Evolutionary conservation across 805 yeast species (phyloP), one percentile per base, ranked within the genome.

Genomic region (Debaryomyces maramus): DNA sequence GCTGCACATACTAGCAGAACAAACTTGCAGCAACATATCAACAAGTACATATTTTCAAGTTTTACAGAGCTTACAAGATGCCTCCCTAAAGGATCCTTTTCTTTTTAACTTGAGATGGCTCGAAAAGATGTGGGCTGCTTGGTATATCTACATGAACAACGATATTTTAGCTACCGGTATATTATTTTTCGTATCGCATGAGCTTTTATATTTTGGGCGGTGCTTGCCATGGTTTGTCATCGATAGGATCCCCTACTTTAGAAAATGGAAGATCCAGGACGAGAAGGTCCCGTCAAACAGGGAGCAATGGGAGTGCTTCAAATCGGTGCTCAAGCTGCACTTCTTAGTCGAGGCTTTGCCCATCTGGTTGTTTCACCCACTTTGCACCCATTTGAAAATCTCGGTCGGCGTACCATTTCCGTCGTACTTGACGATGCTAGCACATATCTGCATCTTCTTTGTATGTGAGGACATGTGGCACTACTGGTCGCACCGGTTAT

Each of bases 281-380:
- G 78, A 85, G 29, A 88, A 88, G 61, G 65, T 83, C 39, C 96
- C 97, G 29, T 72, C 86, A 34, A 75, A 77, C 44, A 75, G 76
- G 60, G 97, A 91, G 68, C 97, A 91, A 63, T 81, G 95, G 90
- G 89, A 87, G 64, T 91, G 99, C 66, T 72, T 88, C 52, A 85
- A 87, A 63, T 71, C 85, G 20, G 97, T 91, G 22, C 67, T 93
- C 40, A 77, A 81, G 35, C 85, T 95, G 3, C 99, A 91, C 69
- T 82, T 89, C 64, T 65, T 91, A 47, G 95, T 91, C 37, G 99
- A 91, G 72, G 96, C 96, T 4, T 73, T 93, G 46, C 98, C 97
- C 41, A 93, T 91, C 51, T 91, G 97, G 96, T 83, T 89, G 37
- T 91, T 91, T 81, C 97, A 91, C 65, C 96, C 97, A 46, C 68